Base-by-base conservation (phyloP, 139 green algal species). In the Pleodorina starrii region DNA sequence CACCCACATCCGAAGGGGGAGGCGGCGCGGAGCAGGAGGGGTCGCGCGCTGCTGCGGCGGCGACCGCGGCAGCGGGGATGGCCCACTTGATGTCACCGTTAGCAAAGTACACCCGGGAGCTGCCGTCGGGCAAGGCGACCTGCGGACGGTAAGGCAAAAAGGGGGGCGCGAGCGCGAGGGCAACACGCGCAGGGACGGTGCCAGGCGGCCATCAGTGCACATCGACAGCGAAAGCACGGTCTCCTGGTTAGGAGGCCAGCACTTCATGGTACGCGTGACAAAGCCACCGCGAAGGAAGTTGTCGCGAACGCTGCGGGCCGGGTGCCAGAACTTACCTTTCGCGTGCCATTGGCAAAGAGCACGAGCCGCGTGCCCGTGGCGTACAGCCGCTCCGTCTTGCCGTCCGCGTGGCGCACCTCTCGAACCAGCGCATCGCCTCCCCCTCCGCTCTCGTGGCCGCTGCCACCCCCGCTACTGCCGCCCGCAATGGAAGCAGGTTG, bases 31-130 rank as follows among this genome's bases (percentile, higher is more conserved):
- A 48, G 32, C 27, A 23, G 0, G 78, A 85, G 51, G n/a, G 17
- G 51, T 0, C 35, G 27, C n/a, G 2, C 5, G 23, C 23, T 36
- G 78, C 35, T 57, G 75, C 46, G 0, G 74, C 43, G n/a, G 48
- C 75, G 2, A 46, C 46, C 27, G 54, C 54, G 38, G 54, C 40
- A 27, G 60, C 75, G 10, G 91, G 88, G 73, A 89, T 59, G 17
- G 84, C 84, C 38, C 84, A 86, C 85, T 98, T 99, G 25, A 97
- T 84, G 88, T 99, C 97, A 7, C 96, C 96, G 75, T 99, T 99
- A 54, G 42, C 85, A 91, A 98, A 99, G 42, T 77, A 81, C 0
- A 98, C 93, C 19, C 92, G 71, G 10, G 48, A 82, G 74, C 72
- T 69, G 43, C 95, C 95, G 84, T 94, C 92, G 3, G 91, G 78